Base-by-base conservation (phyloP, 2,329 filamentous ascomycete species). In the Hypoxylon rubiginosum region DNA sequence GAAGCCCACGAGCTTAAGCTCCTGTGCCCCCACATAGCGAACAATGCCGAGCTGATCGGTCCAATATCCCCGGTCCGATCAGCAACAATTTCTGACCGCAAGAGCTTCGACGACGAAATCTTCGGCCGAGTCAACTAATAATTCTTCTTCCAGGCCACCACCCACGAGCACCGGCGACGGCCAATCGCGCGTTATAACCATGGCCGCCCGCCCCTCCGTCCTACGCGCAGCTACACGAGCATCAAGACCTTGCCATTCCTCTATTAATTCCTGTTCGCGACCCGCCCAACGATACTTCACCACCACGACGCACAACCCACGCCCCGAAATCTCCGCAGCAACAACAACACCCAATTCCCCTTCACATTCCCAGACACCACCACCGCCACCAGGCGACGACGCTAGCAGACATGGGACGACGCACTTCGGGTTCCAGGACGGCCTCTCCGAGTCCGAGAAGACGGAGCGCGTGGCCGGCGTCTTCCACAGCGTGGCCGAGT, bases 401-500 rank as follows among this genome's bases (percentile, higher is more conserved):
- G 32, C 63, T 28, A 67, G 68, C 48, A 67, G 78, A 21, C 83
- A 87, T 50, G 85, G 85, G 64, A 90, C 90, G 67, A 97, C 94
- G 53, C 94, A 97, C 82, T 97, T 97, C 79, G 94, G 94, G 55
- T 97, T 93, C 79, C 87, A 94, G 81, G 76, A 78, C 68, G 95
- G 92, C 45, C 86, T 97, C 43, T 88, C 91, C 15, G 92, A 97
- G 77, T 84, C 88, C 9, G 85, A 96, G 79, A 97, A 97, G 81
- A 83, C 82, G 48, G 75, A 84, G 71, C 79, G 82, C 85, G 94
- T 97, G 43, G 92, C 92, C 65, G 89, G 88, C 45, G 96, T 99
- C 63, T 99, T 99, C 83, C 95, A 93, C 79, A 97, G 92, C 71
- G 96, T 99, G 43, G 96, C 96, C 72, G 90, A 92, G 68, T 93